A percentile compares a stretch with the other conserved stretches of the same genome.
These are phyloP conservation scores for Dovyalis caffra DNA, from an alignment of 345 rosid species.

Conservation along the genomic window DNA sequence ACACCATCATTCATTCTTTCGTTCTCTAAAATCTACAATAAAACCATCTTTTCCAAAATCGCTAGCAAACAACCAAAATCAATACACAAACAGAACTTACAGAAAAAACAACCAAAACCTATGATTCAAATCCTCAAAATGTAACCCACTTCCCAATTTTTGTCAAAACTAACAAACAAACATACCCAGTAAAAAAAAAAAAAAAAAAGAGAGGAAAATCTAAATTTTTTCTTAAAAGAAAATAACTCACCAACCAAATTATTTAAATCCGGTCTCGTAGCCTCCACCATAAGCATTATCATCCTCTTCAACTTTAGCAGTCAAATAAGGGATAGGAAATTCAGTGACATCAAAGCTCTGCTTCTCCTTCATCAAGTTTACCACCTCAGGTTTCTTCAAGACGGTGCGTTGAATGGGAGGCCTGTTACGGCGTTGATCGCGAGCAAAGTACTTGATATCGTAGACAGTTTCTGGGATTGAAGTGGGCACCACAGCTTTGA, in stretches of 20 bases:
- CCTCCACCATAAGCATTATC: constrained; percentile 58
- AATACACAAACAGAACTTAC: neutral
- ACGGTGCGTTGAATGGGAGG: constrained; percentile 70
- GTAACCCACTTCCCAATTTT: neutral
- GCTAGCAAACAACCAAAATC: neutral
- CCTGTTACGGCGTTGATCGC: constrained; percentile 92
- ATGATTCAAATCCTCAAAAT: neutral
- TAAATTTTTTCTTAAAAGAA: neutral
- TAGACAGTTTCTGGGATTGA: constrained; percentile 84
- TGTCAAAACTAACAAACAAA: neutral
- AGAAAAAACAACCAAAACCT: neutral
- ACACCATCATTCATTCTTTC: neutral
- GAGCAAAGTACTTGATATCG: constrained; percentile 70
- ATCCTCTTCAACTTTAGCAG: constrained; percentile 68
- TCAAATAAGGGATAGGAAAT: constrained; percentile 76
- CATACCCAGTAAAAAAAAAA: neutral
- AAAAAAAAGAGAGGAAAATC: too few relatives aligned
- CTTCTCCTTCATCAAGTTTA: constrained; percentile 70
- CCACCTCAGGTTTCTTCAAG: constrained; percentile 70
- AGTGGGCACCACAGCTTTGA: constrained; percentile 58
- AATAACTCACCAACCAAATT: constrained; percentile 28
- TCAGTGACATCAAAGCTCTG: constrained; percentile 56
- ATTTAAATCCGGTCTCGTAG: constrained; percentile 37
- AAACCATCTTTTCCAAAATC: neutral
- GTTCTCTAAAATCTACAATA: neutral